Evolutionary conservation across 345 rosid genomes (phyloP).

Genomic region (Balakata baccata): DNA sequence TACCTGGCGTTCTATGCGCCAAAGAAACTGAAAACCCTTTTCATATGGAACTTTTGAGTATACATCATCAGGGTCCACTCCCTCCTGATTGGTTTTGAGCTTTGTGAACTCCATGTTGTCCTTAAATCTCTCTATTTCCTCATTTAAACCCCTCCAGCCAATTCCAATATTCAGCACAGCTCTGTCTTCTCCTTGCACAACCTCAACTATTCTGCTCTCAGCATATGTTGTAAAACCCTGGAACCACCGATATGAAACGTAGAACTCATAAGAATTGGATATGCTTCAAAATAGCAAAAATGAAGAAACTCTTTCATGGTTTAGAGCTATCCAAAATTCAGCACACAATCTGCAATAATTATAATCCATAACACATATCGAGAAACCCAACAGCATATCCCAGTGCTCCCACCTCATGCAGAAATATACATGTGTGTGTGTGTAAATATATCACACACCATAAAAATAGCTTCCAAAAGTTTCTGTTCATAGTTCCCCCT

Average conservation of each 20-base stretch:
- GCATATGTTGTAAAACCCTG: conserved; percentile 96
- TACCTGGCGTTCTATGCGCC: conserved; percentile 89
- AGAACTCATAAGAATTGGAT: neutral
- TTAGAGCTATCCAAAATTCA: neutral
- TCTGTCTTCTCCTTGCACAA: conserved; percentile 70
- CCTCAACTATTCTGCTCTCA: conserved; percentile 93
- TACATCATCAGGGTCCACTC: conserved; percentile 74
- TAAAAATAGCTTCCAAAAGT: neutral
- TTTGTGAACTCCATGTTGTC: conserved; percentile 83
- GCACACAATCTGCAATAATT: too few relatives aligned
- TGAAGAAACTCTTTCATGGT: neutral
- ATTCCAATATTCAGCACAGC: conserved; percentile 76
- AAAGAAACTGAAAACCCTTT: conserved; percentile 87
- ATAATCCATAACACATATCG: too few relatives aligned
- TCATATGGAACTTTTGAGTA: conserved; percentile 87
- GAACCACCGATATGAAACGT: conserved; percentile 18
- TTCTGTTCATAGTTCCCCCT: neutral
- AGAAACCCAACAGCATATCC: too few relatives aligned
- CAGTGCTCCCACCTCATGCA: too few relatives aligned
- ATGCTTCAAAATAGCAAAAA: neutral
- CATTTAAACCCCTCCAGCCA: conserved; percentile 81
- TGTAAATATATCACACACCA: neutral
- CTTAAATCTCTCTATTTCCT: conserved; percentile 73
- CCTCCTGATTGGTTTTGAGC: conserved; percentile 76
- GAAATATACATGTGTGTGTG: neutral